Evolutionary conservation across 306 rosid genomes (phyloP), one percentile per base, ranked within the genome.

Genomic region (Sophora flavescens): DNA sequence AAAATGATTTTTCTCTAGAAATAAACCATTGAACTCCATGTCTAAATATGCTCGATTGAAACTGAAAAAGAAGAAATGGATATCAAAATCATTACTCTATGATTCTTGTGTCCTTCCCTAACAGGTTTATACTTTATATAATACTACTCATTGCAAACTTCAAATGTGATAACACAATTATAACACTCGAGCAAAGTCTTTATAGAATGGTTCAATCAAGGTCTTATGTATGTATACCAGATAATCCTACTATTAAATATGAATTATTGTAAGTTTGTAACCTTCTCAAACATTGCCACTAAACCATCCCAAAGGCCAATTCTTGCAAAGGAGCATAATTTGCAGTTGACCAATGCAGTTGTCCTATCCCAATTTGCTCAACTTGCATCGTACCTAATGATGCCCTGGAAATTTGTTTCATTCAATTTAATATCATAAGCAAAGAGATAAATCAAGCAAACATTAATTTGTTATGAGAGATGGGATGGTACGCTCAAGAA

Each of bases 221-320:
- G 66, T 35, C 41, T 28, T 33, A 38, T 3, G 45, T 50, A 62
- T 56, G 38, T 53, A 48, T 35, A 42, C 60, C 51, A 48, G 16
- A 78, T 72, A 73, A 54, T 51, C 56, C 80, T 63, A 76, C 35
- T 33, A n/a, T n/a, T n/a, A 72, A 81, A 63, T 57, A 76, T 78
- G 79, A 78, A 75, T 69, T 73, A 73, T 73, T 7, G 86, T 81
- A 87, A 95, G 22, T 22, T 22, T 22, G 22, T 22, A 22, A 22
- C 98, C 97, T 92, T 82, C 26, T 92, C 97, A 78, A 89, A 90
- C 96, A 92, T 95, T 88, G 97, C 97, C 85, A 89, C 97, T 76
- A 92, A 83, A 76, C 97, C 98, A 87, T 92, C 92, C 97, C 97
- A 95, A 60, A 95, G 96, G 93, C 97, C 70, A 17, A 71, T 83